Conservation (phyloP, 495 filamentous ascomycete species). For the Lichenothelia convexa region DNA sequence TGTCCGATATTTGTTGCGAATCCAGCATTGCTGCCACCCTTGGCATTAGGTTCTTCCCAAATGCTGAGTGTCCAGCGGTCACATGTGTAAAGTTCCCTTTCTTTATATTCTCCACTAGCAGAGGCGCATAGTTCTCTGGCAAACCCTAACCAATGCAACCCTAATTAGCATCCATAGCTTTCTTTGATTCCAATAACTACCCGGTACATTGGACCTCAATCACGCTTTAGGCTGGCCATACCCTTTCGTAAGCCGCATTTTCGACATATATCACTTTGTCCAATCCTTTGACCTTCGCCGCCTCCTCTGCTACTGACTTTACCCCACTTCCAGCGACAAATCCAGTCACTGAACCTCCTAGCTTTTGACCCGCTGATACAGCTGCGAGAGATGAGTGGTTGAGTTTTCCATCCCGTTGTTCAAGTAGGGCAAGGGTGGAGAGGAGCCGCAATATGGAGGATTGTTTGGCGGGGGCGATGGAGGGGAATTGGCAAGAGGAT, state of each 20-base stretch:
- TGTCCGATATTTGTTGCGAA: slow-evolving; percentile 80
- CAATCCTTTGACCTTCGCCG: slow-evolving; percentile 72
- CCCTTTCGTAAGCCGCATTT: slow-evolving; percentile 83
- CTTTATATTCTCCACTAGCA: slow-evolving; percentile 90
- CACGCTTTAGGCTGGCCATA: slow-evolving; percentile 20
- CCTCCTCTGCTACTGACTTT: slow-evolving; percentile 67
- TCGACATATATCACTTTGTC: slow-evolving; percentile 83
- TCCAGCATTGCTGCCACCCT: slow-evolving; percentile 88
- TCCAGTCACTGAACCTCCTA: slow-evolving; percentile 69
- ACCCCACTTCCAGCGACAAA: slow-evolving; percentile 75
- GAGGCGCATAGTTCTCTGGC: slow-evolving; percentile 84
- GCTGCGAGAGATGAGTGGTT: slow-evolving; percentile 67
- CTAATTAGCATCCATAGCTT: too few relatives aligned
- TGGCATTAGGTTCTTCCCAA: slow-evolving; percentile 92
- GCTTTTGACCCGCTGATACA: slow-evolving; percentile 67
- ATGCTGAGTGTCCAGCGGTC: slow-evolving; percentile 78
- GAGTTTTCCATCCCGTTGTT: slow-evolving; percentile 82
- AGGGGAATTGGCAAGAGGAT: too few relatives aligned
- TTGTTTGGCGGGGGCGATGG: slow-evolving; percentile 8
- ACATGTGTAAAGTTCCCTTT: slow-evolving; percentile 83
- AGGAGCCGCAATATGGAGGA: slow-evolving; percentile 48
- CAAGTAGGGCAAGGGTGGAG: slow-evolving; percentile 77
- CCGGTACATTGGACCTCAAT: too few relatives aligned
- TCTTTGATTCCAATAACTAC: background rate
- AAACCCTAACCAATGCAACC: slow-evolving; percentile 42